Evolutionary conservation across 768 basidiomycete species (phyloP), one percentile per base, ranked within the genome.

Genomic region (Floccularia luteovirens): DNA sequence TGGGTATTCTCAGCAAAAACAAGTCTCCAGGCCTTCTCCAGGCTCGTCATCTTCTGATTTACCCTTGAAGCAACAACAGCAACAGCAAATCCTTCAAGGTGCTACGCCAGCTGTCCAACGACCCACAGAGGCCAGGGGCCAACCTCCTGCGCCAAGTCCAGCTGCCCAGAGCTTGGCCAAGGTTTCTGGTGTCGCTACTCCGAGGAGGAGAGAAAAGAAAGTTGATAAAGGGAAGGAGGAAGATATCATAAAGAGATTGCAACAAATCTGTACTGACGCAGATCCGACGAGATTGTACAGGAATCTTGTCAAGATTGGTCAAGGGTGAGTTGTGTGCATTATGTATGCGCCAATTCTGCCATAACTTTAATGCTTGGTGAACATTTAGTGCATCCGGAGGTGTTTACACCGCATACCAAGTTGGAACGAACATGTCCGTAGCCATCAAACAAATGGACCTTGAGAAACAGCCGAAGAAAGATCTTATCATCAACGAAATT

Each of bases 401-500:
- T 49, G 96, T 98, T 2, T 99, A 96, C 63, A 97, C 93, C 10
- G 94, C 94, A 12, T 96, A 96, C 57, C 93, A 98, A 67, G 87
- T 94, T 46, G 92, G 93, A 30, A 91, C 89, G 22, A 94, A 96
- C 61, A 52, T 89, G 23, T 86, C 80, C 8, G 96, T 98, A 24
- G 96, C 96, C 30, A 99, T 99, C 76, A 99, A 99, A 63, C 94
- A 98, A 63, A 99, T 98, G 96, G 96, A 99, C 70, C 74, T 99
- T 22, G 93, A 98, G 63, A 96, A 98, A 67, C 96, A 98, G 55
- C 96, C 96, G 30, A 98, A 98, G 74, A 97, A 98, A 63, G 94
- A 98, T 57, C 74, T 99, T 36, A 98, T 99, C 68, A 98, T 99
- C 69, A 98, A 99, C 63, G 96, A 99, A 63, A 98, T 98, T 49